Evolutionary conservation across 345 rosid species (phyloP), one percentile per base, ranked within the genome.

Genomic region (Triadica sebifera): DNA sequence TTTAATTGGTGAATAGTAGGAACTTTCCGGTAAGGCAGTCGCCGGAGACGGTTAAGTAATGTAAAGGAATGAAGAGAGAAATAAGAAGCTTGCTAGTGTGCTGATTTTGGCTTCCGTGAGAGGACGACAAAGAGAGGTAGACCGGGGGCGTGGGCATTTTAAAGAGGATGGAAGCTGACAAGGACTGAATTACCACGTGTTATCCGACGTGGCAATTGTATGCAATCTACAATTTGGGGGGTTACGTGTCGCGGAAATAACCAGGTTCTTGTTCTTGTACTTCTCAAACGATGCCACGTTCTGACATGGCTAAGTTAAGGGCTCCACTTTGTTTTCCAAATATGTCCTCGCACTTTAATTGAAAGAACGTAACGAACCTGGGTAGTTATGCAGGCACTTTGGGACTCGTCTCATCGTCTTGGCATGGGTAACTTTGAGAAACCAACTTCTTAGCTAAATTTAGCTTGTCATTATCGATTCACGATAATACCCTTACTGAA

Each of bases 201-300:
- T 3, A 10, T 68, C 74, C 74, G 2, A 63, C 74, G 75, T 81
- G 85, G 79, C 29, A 4, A 0, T 11, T 8, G 17, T 3, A 13
- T 11, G 9, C 4, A 59, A 60, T 46, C 66, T 24, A 22, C 12
- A 1, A 17, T 13, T 12, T 34, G 6, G 2, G 2, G 39, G 69
- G 10, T 38, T 55, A 53, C 85, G 81, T 75, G 87, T 73, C 75
- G 20, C 7, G 4, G 12, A 13, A 53, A 12, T 20, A 74, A 70
- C 47, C 65, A 65, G 0, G n/a, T 47, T 29, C 56, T 29, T 34
- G 7, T 47, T 66, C 37, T 37, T 37, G 60, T 46, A 38, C 37
- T 8, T 39, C 13, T 61, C 46, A 65, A 67, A 41, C 71, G 69
- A 73, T 16, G 80, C 71, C 79, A 70, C 82, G 86, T 69, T 67